Percentiles rank a stretch among this genome's conserved stretches.
Conservation (phyloP, 2,329 filamentous ascomycete genomes). For the Torrubiellomyces zombiae region DNA sequence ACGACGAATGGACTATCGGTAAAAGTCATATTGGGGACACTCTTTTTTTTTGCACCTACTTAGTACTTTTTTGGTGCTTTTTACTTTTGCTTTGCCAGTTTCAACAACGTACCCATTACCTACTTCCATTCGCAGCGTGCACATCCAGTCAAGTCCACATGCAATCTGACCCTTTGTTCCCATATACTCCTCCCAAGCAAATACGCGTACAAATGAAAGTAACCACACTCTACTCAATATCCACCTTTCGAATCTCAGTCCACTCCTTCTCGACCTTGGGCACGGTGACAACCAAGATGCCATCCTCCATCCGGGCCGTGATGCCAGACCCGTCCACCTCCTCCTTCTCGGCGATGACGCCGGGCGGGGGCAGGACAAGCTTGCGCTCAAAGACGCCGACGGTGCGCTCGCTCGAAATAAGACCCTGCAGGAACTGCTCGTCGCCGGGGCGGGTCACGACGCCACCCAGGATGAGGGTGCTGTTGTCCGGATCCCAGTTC, state of each 20-base stretch:
- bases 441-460: constrained; percentile 58
- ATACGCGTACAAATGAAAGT: background rate
- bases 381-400: constrained; percentile 60
- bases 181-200: no score
- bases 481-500: constrained; percentile 56
- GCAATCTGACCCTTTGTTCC: no score
- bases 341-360: constrained; percentile 25
- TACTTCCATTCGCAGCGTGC: no score
- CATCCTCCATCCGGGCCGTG: constrained; percentile 62
- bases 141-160: no score
- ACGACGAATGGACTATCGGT: no score
- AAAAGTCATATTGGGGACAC: no score
- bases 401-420: constrained; percentile 49
- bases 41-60: no score
- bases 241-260: constrained; percentile 44
- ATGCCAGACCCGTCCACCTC: constrained; percentile 52
- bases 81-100: no score
- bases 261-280: constrained; percentile 54
- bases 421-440: constrained; percentile 47
- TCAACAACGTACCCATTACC: no score
- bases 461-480: constrained; percentile 49
- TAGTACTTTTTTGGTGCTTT: no score
- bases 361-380: constrained; percentile 39
- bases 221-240: constrained; percentile 28
- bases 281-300: constrained; percentile 58